Conservation (phyloP, 1,284 basidiomycete genomes). For the Sporisorium exsertum region DNA sequence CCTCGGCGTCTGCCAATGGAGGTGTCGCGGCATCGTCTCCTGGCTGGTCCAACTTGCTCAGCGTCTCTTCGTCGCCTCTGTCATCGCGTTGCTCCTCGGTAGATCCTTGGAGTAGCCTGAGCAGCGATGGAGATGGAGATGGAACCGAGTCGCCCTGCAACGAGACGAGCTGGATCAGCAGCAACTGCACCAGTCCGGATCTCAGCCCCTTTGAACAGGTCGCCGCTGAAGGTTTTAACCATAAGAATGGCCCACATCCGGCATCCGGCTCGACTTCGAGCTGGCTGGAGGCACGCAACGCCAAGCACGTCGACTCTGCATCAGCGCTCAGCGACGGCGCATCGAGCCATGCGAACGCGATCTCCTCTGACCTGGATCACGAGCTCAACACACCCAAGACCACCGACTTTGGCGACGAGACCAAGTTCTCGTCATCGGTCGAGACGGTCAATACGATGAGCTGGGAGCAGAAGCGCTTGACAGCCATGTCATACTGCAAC, state of each 20-base stretch:
- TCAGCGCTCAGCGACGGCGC: constrained; percentile 7
- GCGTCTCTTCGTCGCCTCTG: constrained; percentile 41
- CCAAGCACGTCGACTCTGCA: constrained; percentile 8
- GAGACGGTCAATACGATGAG: constrained; percentile 38
- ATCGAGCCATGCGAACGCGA: neutral
- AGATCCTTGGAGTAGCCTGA: constrained; percentile 53
- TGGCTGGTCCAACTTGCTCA: constrained; percentile 34
- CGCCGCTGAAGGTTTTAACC: constrained; percentile 18
- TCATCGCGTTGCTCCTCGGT: constrained; percentile 55
- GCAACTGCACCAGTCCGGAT: constrained; percentile 54
- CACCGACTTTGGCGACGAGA: constrained; percentile 23
- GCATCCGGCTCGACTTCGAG: constrained; percentile 3
- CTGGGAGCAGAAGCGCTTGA: constrained; percentile 25
- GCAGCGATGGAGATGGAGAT: constrained; percentile 53
- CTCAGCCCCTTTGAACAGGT: constrained; percentile 39
- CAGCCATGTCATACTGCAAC: neutral
- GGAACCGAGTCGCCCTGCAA: constrained; percentile 49
- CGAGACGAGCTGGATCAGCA: constrained; percentile 55
- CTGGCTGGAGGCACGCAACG: constrained; percentile 9
- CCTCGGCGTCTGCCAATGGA: neutral
- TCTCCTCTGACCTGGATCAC: constrained; percentile 3
- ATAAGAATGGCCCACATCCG: constrained; percentile 13
- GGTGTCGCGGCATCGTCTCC: constrained; percentile 11
- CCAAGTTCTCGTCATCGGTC: constrained; percentile 44
- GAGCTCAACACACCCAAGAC: constrained; percentile 37